Evolutionary conservation across 2,329 filamentous ascomycete species (phyloP), one percentile per base, ranked within the genome.

Genomic region (Trichocomaceae sp.): DNA sequence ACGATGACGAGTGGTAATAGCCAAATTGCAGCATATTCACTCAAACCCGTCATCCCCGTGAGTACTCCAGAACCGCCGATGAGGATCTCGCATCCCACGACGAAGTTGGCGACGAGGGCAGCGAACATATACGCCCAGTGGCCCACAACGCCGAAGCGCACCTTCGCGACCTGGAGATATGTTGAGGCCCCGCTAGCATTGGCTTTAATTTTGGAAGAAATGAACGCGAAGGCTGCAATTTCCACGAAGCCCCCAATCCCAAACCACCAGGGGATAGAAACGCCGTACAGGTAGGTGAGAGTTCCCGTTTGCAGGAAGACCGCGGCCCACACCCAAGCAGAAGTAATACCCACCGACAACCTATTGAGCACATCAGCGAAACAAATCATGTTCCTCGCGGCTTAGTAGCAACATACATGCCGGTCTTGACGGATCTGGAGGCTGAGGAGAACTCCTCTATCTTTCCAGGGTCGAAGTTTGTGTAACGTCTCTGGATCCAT

Each of bases 361-460:
- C 46, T 47, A 2, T 47, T n/a, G n/a, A 12, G 26, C 26, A 8
- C 35, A 33, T 47, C n/a, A 47, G 46, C 22, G 17, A 20, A 12
- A 33, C 9, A 7, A 17, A 2, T 41, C 17, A 19, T 33, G 19
- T 33, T 22, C 10, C 13, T 12, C 5, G 8, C n/a, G 31, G 2
- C 2, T 19, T 2, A 8, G 2, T 33, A 1, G 5, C 10, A 20
- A 47, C 46, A 8, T 47, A 47, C 46, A 78, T 69, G 6, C 75
- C 75, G 1, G 76, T 61, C 33, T 64, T 63, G 44, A 65, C 55
- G 2, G 60, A 61, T 29, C 63, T 72, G 4, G 71, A 75, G 0
- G 75, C 75, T 1, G 75, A 77, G 61, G 75, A 76, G 69, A 77
- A 78, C 58, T 77, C 73, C 58, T 79, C 76, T 3, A 73, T 70